These are phyloP conservation scores for Neofusicoccum sp. DNA, from an alignment of 2,329 filamentous ascomycete genomes.

Conservation along the genomic window DNA sequence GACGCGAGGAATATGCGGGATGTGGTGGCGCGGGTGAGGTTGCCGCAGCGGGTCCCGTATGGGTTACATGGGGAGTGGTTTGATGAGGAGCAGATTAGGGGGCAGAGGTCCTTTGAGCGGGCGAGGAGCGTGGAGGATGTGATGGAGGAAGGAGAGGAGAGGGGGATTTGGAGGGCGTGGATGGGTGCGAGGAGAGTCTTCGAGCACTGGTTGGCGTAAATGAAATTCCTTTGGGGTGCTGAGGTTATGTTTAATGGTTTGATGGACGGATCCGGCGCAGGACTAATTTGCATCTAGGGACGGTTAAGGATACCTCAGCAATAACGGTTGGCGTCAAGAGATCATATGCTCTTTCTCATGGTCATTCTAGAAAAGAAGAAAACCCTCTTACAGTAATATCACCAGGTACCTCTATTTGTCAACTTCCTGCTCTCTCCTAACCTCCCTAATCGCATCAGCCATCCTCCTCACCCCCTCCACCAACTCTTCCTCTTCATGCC, in stretches of 20 bases:
- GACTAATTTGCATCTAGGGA: too few species aligned
- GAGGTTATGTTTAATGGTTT: too few species aligned
- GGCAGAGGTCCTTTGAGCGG: constrained; percentile 48
- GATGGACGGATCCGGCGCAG: too few species aligned
- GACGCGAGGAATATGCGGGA: constrained; percentile 65
- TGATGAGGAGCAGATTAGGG: constrained; percentile 52
- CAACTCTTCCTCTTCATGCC: constrained; percentile 69
- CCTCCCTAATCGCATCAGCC: background rate
- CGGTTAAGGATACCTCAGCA: background rate
- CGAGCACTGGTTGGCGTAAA: constrained; percentile 27
- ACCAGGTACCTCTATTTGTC: background rate
- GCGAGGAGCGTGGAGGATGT: constrained; percentile 32
- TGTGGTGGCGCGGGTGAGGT: constrained; percentile 59
- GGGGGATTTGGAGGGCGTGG: constrained; percentile 27
- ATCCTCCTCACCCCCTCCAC: constrained; percentile 61
- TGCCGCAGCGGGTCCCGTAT: constrained; percentile 71
- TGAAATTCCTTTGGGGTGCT: too few species aligned
- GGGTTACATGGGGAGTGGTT: constrained; percentile 69
- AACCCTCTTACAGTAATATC: background rate
- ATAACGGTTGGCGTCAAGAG: background rate
- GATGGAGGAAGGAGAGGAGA: constrained; percentile 26
- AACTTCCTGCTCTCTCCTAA: background rate
- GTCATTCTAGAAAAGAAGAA: too few species aligned
- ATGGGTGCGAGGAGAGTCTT: constrained; percentile 32
- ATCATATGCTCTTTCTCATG: background rate